Base-by-base conservation (phyloP, 2,329 filamentous ascomycete genomes). In the Neofusicoccum sp. region DNA sequence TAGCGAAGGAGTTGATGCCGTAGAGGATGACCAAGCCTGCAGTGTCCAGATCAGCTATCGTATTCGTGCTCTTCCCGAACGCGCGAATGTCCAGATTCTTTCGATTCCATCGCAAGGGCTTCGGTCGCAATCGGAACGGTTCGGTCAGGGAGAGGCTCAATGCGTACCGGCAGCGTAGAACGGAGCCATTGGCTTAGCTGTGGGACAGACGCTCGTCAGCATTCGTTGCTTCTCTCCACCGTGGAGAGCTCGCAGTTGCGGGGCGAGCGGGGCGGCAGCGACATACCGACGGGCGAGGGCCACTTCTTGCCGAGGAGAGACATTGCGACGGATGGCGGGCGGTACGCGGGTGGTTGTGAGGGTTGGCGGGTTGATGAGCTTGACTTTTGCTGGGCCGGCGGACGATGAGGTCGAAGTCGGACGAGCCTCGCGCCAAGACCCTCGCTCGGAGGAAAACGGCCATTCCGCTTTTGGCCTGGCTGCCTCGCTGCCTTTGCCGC, bases 101-200 rank as follows among this genome's bases (percentile, higher is more conserved):
- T 38, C 41, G 11, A 36, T 16, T 6, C 28, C 43, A 14, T 34
- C 36, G 28, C 5, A 16, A 7, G 14, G 36, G 16, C n/a, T 43
- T 41, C 28, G 57, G n/a, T 41, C 28, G 44, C 26, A 28, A 11
- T 33, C 45, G 34, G 57, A 40, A 34, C 26, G 9, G 33, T 5
- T 43, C 7, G 30, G 33, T 44, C 26, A 9, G 33, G 11, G 20
- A 47, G 30, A 36, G 41, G 33, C 47, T 51, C 51, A 56, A 43
- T 28, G 49, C 90, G 75, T 95, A 96, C 93, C 92, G 77, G 93
- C 93, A 79, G 85, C 84, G 84, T 93, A 95, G 86, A 98, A 98
- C 70, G 93, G 93, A 78, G 86, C 87, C 88, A 96, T 88, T 71
- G 93, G 92, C 84, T 86, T 86, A 82, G 91, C 93, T 98, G 75